Evolutionary conservation across 23 red algal genomes (phyloP).

Genomic region (Agarophyton chilense): DNA sequence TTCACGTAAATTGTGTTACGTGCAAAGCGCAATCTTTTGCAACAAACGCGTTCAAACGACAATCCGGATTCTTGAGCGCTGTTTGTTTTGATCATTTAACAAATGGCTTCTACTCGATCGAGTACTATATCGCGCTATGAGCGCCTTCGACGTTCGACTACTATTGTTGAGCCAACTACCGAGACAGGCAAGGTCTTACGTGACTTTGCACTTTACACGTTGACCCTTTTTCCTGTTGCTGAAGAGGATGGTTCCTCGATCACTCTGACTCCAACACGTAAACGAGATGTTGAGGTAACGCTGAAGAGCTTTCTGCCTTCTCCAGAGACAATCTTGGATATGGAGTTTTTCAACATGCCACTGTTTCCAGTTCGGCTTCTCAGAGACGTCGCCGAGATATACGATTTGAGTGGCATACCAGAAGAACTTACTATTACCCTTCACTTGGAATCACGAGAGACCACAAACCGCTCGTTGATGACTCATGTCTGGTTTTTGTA

Average conservation of each 20-base stretch:
- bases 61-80: conserved; percentile 4
- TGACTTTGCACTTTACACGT: background rate
- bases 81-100: background rate
- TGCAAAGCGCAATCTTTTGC: background rate
- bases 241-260: background rate
- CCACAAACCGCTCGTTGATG: background rate
- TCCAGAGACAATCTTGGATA: background rate
- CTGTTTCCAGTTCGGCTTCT: background rate
- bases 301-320: background rate
- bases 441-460: background rate
- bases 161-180: background rate
- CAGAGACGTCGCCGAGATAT: background rate
- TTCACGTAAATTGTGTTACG: background rate
- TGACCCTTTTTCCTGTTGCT: background rate
- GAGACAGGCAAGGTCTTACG: background rate
- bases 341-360: background rate
- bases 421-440: background rate
- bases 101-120: background rate
- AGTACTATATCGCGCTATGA: background rate
- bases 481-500: too few relatives aligned
- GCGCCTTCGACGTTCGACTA: background rate
- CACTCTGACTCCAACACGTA: background rate
- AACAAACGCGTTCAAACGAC: conserved; percentile 9
- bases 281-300: background rate
- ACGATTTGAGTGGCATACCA: background rate